Conservation (phyloP, 192 early-diverging fungal genomes). For the Backusella mclennaniae region DNA sequence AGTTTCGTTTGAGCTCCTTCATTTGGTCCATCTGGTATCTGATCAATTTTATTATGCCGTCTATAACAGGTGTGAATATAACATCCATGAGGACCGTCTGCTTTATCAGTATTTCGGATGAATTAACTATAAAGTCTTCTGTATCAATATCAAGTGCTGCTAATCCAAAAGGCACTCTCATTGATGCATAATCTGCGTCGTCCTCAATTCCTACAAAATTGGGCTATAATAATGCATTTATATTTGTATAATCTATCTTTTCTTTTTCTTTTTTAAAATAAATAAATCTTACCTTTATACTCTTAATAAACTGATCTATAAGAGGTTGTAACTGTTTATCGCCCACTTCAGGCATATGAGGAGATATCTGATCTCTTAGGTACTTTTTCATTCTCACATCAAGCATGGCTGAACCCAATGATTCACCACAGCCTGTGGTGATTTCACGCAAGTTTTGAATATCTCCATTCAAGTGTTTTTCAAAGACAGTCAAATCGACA, state of each 20-base stretch:
- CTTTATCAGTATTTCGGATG: not conserved
- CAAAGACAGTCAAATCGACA: conserved; percentile 42
- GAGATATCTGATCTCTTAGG: conserved; percentile 38
- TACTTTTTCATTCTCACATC: conserved; percentile 47
- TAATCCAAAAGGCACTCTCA: not conserved
- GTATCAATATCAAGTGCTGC: not conserved
- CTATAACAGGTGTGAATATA: conserved; percentile 50
- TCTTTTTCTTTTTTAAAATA: not conserved
- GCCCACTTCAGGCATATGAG: conserved; percentile 14
- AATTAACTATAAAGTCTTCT: not conserved
- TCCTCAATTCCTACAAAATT: conserved; percentile 38
- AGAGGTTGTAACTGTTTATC: conserved; percentile 16
- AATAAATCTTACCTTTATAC: conserved; percentile 36
- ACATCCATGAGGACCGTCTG: conserved; percentile 29
- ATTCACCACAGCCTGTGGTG: conserved; percentile 51
- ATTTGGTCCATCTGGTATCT: conserved; percentile 41
- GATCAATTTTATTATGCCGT: conserved; percentile 42
- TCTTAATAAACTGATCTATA: conserved; percentile 45
- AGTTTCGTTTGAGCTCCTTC: conserved; percentile 23
- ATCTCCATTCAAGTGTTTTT: not conserved
- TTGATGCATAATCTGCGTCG: conserved; percentile 32
- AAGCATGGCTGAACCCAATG: conserved; percentile 47
- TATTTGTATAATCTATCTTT: not conserved
- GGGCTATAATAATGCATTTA: conserved; percentile 26
- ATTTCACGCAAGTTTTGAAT: conserved; percentile 39